A percentile compares a stretch with the other conserved stretches of the same genome.
phyloP scores from a whole-genome alignment of 2,329 filamentous ascomycete species.

The Penicillium verrucosum region DNA sequence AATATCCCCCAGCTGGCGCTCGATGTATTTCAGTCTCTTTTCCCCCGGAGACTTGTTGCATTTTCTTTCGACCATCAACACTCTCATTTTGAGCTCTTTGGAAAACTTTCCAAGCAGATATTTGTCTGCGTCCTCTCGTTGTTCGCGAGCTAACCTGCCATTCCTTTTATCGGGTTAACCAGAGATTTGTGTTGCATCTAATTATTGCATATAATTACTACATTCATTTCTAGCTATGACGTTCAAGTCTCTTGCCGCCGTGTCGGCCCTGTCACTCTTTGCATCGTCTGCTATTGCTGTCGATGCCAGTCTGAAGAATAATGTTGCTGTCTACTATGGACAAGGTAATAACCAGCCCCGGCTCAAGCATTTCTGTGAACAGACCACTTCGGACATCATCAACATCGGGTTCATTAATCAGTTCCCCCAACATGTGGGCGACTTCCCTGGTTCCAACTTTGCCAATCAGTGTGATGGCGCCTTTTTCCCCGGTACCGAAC shows the following conservation, averaged over 20 bases:
- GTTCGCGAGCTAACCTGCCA: slow-evolving; percentile 33
- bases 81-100: slow-evolving; percentile 14
- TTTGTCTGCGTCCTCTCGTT: slow-evolving; percentile 59
- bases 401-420: slow-evolving; percentile 55
- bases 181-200: slow-evolving; percentile 34
- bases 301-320: slow-evolving; percentile 42
- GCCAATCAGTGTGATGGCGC: slow-evolving; percentile 52
- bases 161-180: slow-evolving; percentile 26
- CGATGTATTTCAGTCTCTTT: slow-evolving; percentile 9
- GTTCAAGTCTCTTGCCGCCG: slow-evolving; percentile 37
- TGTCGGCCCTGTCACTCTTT: slow-evolving; percentile 34
- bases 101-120: slow-evolving; percentile 26
- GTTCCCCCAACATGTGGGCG: slow-evolving; percentile 48
- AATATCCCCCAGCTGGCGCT: not conserved
- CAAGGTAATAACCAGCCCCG: slow-evolving; percentile 51
- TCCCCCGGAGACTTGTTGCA: not conserved
- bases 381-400: slow-evolving; percentile 54
- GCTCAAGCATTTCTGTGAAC: slow-evolving; percentile 51
- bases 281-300: slow-evolving; percentile 40
- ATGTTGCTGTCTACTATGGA: slow-evolving; percentile 55
- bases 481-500: slow-evolving; percentile 40
- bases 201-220: slow-evolving; percentile 16
- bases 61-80: slow-evolving; percentile 12
- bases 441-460: slow-evolving; percentile 55
- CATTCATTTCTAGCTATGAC: slow-evolving; percentile 36